A percentile compares a stretch with the other conserved stretches of the same genome.
phyloP scores from a whole-genome alignment of 1,139 yeast species.

The Debaryomycetaceae sp. region DNA sequence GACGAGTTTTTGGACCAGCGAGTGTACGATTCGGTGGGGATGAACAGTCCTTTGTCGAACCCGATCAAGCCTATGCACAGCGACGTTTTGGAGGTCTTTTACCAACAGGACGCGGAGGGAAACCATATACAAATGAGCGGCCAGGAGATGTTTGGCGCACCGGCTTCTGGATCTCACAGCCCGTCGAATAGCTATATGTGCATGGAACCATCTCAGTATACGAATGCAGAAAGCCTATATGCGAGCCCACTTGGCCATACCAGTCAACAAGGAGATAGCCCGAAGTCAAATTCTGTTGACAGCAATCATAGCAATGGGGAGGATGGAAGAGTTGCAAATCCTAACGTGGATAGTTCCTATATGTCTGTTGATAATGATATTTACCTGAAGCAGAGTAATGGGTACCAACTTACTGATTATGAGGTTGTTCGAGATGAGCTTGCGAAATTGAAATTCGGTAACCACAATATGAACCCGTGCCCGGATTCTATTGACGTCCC shows the following conservation, averaged over 20 bases:
- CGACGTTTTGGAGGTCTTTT: slow-evolving; percentile 15
- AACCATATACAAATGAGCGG: not conserved
- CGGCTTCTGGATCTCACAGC: slow-evolving; percentile 1
- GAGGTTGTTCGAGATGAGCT: slow-evolving; percentile 52
- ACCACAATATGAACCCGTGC: slow-evolving; percentile 36
- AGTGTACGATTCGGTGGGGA: slow-evolving; percentile 42
- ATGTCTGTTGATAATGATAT: not conserved
- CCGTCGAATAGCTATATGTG: slow-evolving; percentile 21
- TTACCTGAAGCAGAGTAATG: not conserved
- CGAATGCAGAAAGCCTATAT: slow-evolving; percentile 11
- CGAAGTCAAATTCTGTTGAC: slow-evolving; percentile 2
- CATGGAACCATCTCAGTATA: slow-evolving; percentile 16
- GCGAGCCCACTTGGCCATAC: slow-evolving; percentile 14
- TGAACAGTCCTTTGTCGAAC: slow-evolving; percentile 20
- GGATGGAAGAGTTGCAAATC: not conserved
- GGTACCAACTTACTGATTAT: slow-evolving; percentile 27
- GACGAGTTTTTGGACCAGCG: slow-evolving; percentile 60
- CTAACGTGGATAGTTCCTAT: not conserved
- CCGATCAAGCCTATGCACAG: slow-evolving; percentile 13
- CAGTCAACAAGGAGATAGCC: slow-evolving; percentile 3
- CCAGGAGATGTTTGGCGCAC: not conserved
- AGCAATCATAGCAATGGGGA: slow-evolving; percentile 2
- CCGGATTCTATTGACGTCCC: slow-evolving; percentile 32
- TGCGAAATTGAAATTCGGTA: slow-evolving; percentile 57
- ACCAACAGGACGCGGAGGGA: slow-evolving; percentile 3